Evolutionary conservation across 345 rosid species (phyloP), one percentile per base, ranked within the genome.

Genomic region (Kernera saxatilis): DNA sequence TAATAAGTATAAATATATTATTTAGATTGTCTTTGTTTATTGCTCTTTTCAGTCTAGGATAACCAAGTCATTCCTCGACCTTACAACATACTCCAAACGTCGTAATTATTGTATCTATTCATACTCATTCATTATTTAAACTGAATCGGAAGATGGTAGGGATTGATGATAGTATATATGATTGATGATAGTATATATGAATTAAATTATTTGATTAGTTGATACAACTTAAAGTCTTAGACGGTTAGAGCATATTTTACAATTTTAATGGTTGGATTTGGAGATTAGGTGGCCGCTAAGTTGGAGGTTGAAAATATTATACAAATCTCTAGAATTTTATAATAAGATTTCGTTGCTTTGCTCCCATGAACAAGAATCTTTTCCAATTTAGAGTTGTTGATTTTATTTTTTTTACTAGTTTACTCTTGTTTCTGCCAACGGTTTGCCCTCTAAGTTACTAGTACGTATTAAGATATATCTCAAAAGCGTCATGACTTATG

Each of bases 311-410:
- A 25, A 62, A n/a, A n/a, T n/a, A n/a, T 60, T 50, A 60, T 27
- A 50, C 50, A 61, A 59, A 60, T 70, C 33, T 50, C 22, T 19
- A 14, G 22, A 37, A 19, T n/a, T 50, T 60, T 36, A 27, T 27
- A 70, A 70, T 37, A 29, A 39, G 43, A 9, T 59, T 35, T 45
- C 30, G 50, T 58, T 70, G 58, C 58, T 37, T 69, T 57, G 48
- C 57, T 56, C 40, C 40, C 52, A 57, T 44, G 45, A 69, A 45
- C 21, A 70, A 58, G 57, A 59, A 57, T 51, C 26, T 46, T 46
- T 69, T 25, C 66, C 8, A 33, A 56, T 32, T 58, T 7, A 5
- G 48, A 70, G 27, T 48, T 25, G 74, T 70, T 70, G 74, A 35
- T 60, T 59, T 70, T 33, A 18, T 33, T 22, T 2, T 50, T 23